Evolutionary conservation across 352 stramenopile genomes (phyloP), one percentile per base, ranked within the genome.

Genomic region (Phytopythium oedochilum): DNA sequence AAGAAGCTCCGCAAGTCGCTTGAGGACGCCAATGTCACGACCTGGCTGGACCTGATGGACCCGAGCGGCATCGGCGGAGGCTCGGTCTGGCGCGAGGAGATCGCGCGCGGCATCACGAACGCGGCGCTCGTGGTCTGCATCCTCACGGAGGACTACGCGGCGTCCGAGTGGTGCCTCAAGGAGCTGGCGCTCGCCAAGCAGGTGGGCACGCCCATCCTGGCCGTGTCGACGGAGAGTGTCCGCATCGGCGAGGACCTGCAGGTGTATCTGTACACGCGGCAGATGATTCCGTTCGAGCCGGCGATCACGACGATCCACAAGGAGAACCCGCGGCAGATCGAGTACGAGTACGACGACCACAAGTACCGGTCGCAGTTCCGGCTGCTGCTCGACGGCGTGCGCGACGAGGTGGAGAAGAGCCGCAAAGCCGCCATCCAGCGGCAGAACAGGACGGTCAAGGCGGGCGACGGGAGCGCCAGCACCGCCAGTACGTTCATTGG

Each of bases 361-460:
- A 68, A 63, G 11, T 93, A 89, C 70, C 73, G 83, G 58, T 68
- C 70, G 10, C 78, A 93, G 51, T 52, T 90, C 34, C 78, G 74
- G 1, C 72, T 90, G 46, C 55, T 93, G 10, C 55, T 93, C 7
- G 83, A 93, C 28, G 83, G 83, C 0, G 70, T 93, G 57, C 81
- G 83, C 11, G 83, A 93, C 47, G 79, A 90, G 55, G 89, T 92
- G 51, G 83, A 93, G 50, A 94, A 92, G 63, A 72, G 81, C 26
- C 78, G 78, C 25, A 68, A 77, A 14, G 77, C 66, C 3, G 62
- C 66, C 22, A 62, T 80, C 12, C 60, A 69, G 17, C 69, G 65
- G 53, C 83, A 78, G 22, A 75, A 74, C 10, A 69, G 70, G 20
- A 64, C 71, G 6, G 34, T 15, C 18, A 87, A 88, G 52, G 81